Percentiles rank a stretch among this genome's conserved stretches.
Conservation (phyloP, 306 rosid genomes). For the Sicyos edulis region DNA sequence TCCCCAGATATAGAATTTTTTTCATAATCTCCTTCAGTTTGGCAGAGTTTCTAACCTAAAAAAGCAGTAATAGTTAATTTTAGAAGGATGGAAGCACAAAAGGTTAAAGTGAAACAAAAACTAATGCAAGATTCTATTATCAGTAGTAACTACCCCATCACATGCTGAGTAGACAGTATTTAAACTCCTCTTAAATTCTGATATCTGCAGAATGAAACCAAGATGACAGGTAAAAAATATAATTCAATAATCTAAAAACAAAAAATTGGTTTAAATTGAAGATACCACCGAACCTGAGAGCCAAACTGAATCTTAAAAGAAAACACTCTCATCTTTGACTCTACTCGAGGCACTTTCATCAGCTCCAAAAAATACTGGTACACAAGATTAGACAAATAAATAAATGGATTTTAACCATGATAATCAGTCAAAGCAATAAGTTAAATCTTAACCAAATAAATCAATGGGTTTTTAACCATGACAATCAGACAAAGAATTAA, state of each 20-base stretch:
- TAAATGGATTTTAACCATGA: constrained; percentile 11
- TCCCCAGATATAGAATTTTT: constrained; percentile 83
- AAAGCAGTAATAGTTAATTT: constrained; percentile 19
- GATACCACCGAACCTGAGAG: constrained; percentile 69
- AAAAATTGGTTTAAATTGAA: constrained; percentile 20
- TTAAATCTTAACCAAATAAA: constrained; percentile 16
- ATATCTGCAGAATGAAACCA: constrained; percentile 39
- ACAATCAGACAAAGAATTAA: not conserved
- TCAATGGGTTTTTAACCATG: constrained; percentile 5
- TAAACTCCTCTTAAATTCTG: constrained; percentile 78
- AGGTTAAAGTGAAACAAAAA: constrained; percentile 29
- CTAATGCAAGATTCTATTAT: constrained; percentile 17
- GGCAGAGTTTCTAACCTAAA: constrained; percentile 67
- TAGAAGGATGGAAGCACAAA: constrained; percentile 22
- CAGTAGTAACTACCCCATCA: constrained; percentile 59
- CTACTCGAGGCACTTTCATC: constrained; percentile 99
- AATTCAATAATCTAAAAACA: constrained; percentile 22
- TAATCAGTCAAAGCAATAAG: not conserved
- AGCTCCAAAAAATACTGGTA: constrained; percentile 85
- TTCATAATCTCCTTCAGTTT: constrained; percentile 85
- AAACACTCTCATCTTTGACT: constrained; percentile 88
- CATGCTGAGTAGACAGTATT: constrained; percentile 78
- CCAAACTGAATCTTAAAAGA: constrained; percentile 90
- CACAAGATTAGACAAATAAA: constrained; percentile 25
- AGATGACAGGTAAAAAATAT: constrained; percentile 21